These are phyloP conservation scores for Chlorella sp. DNA, from an alignment of 139 green algal species.

Conservation along the genomic window DNA sequence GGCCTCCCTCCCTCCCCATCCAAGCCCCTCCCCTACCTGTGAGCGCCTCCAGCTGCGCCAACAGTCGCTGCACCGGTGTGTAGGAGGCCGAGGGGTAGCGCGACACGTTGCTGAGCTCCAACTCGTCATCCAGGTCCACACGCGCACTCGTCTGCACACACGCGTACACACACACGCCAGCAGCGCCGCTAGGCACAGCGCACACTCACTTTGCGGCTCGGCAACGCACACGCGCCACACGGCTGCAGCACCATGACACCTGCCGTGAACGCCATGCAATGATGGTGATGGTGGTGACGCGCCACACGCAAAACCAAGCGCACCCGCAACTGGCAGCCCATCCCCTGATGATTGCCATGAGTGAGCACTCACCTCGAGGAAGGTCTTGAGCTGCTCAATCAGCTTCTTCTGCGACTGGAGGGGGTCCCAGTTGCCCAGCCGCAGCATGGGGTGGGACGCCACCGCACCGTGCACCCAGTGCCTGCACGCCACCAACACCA, in stretches of 20 bases:
- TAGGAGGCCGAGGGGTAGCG: constrained; percentile 45
- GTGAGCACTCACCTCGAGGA: constrained; percentile 51
- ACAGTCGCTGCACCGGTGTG: constrained; percentile 36
- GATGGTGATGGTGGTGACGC: neutral
- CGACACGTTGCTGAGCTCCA: constrained; percentile 32
- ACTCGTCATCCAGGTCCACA: constrained; percentile 51
- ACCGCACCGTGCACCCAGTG: constrained; percentile 40
- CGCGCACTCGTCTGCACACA: constrained; percentile 32
- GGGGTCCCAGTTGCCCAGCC: constrained; percentile 67
- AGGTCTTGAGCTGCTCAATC: constrained; percentile 50
- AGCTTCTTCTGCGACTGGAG: constrained; percentile 34
- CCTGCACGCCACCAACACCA: constrained; percentile 9
- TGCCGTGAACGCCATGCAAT: too few species aligned
- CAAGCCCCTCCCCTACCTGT: too few species aligned
- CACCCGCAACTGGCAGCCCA: too few species aligned
- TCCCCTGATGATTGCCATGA: too few species aligned
- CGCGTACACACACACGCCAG: too few species aligned
- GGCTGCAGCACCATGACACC: too few species aligned
- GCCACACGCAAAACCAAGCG: too few species aligned
- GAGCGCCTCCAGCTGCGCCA: constrained; percentile 60
- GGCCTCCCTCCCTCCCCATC: too few species aligned
- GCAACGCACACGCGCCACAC: too few species aligned
- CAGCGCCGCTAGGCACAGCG: too few species aligned
- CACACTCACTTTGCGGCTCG: too few species aligned
- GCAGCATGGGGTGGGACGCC: constrained; percentile 55